Evolutionary conservation across 2,329 filamentous ascomycete genomes (phyloP), one percentile per base, ranked within the genome.

Genomic region (Xylariales sp.): DNA sequence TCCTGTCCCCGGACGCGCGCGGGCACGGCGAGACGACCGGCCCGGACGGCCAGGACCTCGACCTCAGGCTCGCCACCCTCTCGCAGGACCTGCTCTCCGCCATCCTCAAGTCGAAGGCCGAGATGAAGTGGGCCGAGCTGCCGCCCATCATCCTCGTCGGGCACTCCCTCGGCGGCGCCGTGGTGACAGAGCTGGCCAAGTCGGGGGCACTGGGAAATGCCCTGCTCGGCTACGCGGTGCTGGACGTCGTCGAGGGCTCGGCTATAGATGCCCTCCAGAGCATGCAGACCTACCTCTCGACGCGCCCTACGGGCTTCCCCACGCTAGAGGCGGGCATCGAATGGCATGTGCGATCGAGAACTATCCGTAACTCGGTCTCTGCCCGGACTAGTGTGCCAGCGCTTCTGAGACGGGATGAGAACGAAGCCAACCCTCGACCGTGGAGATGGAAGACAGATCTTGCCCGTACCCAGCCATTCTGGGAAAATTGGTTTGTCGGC

Each of bases 191-290:
- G 53, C 70, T 94, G 40, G 89, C 90, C 11, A 80, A 76, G 53
- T 73, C 72, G 14, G 78, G 78, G 1, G 66, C 71, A 27, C 66
- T 95, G 24, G 86, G 84, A 2, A 60, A 65, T 25, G 74, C 81
- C 18, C 60, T 97, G 2, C 69, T 97, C 13, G 93, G 88, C 15
- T 95, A 91, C 62, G 87, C 82, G 4, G 90, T 97, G 6, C 70
- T 98, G 13, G 93, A 98, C 62, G 88, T 98, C 5, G 93, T 98
- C 19, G 93, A 98, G 63, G 87, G 93, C 10, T 95, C 88, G 1
- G 93, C 93, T 23, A 91, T 98, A 62, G 93, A 97, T 59, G 91
- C 93, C 3, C 72, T 98, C 37, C 82, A 89, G 60, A 90, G 85
- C 61, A 98, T 98, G 93, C 85, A 93, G 49, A 85, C 83, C 4